Conservation (phyloP, 2,329 filamentous ascomycete species). For the Fusarium phyllophilum region DNA sequence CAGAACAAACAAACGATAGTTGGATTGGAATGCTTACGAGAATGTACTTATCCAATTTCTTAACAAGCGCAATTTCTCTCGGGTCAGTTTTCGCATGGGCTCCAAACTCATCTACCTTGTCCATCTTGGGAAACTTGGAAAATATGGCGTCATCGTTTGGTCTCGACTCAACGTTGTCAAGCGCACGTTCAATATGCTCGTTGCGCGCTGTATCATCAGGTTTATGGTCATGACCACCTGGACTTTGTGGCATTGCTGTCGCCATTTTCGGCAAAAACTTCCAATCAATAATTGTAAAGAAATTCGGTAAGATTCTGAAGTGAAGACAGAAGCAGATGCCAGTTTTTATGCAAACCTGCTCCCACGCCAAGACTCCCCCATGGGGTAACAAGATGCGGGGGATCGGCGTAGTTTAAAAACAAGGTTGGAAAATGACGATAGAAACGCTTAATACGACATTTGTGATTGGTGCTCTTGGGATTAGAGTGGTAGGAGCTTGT, state of each 20-base stretch:
- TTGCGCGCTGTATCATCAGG: not conserved
- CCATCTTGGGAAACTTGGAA: conserved; percentile 31
- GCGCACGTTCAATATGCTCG: conserved; percentile 12
- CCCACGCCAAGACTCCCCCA: conserved; percentile 11
- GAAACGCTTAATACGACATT: fast-evolving
- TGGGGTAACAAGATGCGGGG: conserved; percentile 19
- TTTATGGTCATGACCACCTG: not conserved
- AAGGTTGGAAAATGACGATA: conserved; percentile 10
- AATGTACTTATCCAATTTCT: conserved; percentile 33
- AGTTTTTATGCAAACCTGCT: not conserved
- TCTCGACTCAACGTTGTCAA: conserved; percentile 18
- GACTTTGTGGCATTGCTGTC: fast-evolving
- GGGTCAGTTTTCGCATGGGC: conserved; percentile 37
- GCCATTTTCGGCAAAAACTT: no score
- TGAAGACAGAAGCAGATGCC: not conserved
- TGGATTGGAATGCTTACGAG: conserved; percentile 1
- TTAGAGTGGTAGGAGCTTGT: not conserved
- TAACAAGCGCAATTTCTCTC: conserved; percentile 32
- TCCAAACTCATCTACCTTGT: conserved; percentile 37
- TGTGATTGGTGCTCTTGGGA: not conserved
- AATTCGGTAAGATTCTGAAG: no score
- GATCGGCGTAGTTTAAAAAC: conserved; percentile 15
- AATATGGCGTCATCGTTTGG: conserved; percentile 15
- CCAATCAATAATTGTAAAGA: no score
- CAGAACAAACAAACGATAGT: not conserved